Percentiles rank a stretch among this genome's conserved stretches.
These are phyloP conservation scores for Kluyveromyces marxianus DNA, from an alignment of 1,139 yeast genomes.

Conservation along the genomic window DNA sequence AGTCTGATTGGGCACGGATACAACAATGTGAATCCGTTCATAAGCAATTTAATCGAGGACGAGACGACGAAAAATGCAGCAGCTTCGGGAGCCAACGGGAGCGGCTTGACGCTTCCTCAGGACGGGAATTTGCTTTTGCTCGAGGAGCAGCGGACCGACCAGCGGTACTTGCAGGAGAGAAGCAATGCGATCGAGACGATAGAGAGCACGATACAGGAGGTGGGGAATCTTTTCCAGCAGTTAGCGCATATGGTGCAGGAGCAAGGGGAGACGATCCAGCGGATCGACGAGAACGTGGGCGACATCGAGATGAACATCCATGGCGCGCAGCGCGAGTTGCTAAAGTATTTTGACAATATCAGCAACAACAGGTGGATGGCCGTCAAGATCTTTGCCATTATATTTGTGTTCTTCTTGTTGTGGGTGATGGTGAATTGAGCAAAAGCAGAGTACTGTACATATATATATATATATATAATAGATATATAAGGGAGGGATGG, in stretches of 20 bases:
- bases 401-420: slow-evolving; percentile 65
- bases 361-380: slow-evolving; percentile 90
- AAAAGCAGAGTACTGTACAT: not conserved
- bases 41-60: slow-evolving; percentile 27
- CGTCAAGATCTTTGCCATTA: slow-evolving; percentile 79
- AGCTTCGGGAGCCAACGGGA: not conserved
- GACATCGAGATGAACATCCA: slow-evolving; percentile 81
- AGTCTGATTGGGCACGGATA: slow-evolving; percentile 14
- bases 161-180: slow-evolving; percentile 72
- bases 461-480: too few species aligned
- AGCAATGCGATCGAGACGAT: slow-evolving; percentile 90
- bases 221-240: slow-evolving; percentile 90
- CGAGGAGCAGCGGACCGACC: slow-evolving; percentile 34
- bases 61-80: slow-evolving; percentile 20
- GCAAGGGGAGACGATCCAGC: slow-evolving; percentile 91
- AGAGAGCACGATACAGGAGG: slow-evolving; percentile 92
- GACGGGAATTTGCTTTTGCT: slow-evolving; percentile 59
- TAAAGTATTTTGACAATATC: slow-evolving; percentile 82
- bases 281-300: slow-evolving; percentile 92
- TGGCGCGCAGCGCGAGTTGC: slow-evolving; percentile 91
- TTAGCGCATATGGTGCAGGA: slow-evolving; percentile 96
- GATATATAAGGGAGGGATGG: not conserved
- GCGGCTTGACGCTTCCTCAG: slow-evolving; percentile 2
- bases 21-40: slow-evolving; percentile 32
- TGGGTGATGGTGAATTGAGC: slow-evolving; percentile 68